Conservation (phyloP, 2,329 filamentous ascomycete species). For the Diaporthe sp. region DNA sequence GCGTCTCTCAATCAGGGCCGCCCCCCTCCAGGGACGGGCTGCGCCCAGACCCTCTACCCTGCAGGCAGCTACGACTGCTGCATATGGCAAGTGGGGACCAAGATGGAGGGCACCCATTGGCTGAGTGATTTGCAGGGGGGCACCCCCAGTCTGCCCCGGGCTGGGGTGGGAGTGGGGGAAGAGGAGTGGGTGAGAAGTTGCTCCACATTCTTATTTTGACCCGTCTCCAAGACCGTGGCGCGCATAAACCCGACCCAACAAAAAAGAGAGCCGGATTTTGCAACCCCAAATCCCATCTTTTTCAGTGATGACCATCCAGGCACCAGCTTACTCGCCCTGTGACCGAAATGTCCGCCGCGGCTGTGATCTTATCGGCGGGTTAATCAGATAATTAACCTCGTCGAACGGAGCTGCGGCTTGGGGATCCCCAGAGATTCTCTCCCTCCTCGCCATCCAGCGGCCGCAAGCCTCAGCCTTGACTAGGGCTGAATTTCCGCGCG, state of each 20-base stretch:
- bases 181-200: neutral
- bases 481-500: conserved; percentile 24
- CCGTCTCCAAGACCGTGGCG: conserved; percentile 14
- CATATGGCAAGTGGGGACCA: conserved; percentile 25
- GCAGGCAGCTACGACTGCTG: conserved; percentile 25
- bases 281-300: neutral
- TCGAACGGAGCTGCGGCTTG: conserved; percentile 22
- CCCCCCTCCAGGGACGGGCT: neutral
- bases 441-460: conserved; percentile 9
- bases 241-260: conserved; percentile 18
- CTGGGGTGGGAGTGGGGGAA: neutral
- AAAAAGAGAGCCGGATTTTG: neutral
- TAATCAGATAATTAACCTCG: conserved; percentile 3
- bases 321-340: conserved; percentile 13
- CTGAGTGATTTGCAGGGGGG: neutral
- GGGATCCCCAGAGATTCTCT: conserved; percentile 5
- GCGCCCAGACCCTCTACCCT: conserved; percentile 5
- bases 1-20: neutral
- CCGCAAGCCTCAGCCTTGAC: conserved; percentile 25
- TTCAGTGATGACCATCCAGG: neutral
- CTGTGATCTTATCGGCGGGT: neutral
- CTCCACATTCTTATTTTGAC: conserved; percentile 31
- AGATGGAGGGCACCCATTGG: neutral
- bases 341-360: neutral
- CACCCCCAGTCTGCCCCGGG: neutral